Percentiles rank a stretch among this genome's conserved stretches.
Evolutionary conservation across 2,329 filamentous ascomycete genomes (phyloP).

Genomic region (Pezicula carpinea): DNA sequence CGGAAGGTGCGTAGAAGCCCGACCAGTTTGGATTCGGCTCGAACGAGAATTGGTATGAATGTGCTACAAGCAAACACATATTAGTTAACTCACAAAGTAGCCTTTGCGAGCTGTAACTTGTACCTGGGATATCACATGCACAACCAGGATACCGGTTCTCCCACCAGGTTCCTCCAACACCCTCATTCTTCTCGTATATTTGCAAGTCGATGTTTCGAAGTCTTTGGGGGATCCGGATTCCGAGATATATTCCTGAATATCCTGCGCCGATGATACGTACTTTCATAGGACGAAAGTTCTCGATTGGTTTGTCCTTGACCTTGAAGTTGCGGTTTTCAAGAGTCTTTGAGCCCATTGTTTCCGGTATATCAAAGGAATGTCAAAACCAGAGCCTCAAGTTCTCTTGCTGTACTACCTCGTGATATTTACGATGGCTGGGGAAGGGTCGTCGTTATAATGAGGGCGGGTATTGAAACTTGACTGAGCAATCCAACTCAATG

Average conservation of each 20-base stretch:
- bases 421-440: too few species aligned
- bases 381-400: too few species aligned
- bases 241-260: constrained; percentile 28
- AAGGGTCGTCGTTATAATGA: too few species aligned
- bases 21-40: constrained; percentile 53
- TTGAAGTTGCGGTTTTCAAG: constrained; percentile 6
- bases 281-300: constrained; percentile 23
- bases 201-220: constrained; percentile 24
- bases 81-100: too few species aligned
- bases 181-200: constrained; percentile 52
- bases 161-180: constrained; percentile 47
- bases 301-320: constrained; percentile 22
- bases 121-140: constrained; percentile 35
- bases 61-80: constrained; percentile 22
- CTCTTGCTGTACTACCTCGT: too few species aligned
- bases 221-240: constrained; percentile 25
- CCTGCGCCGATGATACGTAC: constrained; percentile 28
- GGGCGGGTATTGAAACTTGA: too few species aligned
- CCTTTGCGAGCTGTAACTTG: too few species aligned
- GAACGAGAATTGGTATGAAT: constrained; percentile 55
- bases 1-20: constrained; percentile 50
- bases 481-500: too few species aligned
- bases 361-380: too few species aligned
- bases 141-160: constrained; percentile 38
- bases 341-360: too few species aligned